Evolutionary conservation across 2,329 filamentous ascomycete genomes (phyloP).

Genomic region (Cladophialophora psammophila): DNA sequence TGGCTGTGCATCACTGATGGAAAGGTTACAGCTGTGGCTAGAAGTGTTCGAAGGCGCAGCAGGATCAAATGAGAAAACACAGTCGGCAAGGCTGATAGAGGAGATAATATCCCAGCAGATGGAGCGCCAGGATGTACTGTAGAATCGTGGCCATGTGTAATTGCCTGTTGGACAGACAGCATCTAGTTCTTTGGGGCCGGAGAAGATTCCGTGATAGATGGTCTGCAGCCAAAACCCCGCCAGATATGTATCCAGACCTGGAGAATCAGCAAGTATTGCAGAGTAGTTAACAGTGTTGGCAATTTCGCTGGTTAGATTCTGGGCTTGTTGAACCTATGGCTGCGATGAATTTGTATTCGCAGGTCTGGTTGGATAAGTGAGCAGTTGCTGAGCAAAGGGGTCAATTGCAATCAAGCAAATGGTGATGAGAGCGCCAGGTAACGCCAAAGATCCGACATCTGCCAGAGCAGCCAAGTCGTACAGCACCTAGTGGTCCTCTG

Average conservation of each 20-base stretch:
- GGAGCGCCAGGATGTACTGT: not conserved
- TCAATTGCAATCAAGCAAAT: not conserved
- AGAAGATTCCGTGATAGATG: not conserved
- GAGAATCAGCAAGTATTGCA: not conserved
- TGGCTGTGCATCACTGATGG: not conserved
- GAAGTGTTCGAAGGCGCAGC: not conserved
- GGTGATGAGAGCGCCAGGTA: not conserved
- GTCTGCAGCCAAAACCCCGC: not conserved
- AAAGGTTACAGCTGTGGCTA: not conserved
- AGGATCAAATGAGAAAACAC: not conserved
- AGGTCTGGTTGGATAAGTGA: not conserved
- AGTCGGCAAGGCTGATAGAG: not conserved
- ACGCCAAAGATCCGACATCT: not conserved
- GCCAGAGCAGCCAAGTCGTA: not conserved
- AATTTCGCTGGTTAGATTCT: not conserved
- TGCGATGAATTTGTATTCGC: not conserved
- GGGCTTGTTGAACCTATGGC: not conserved
- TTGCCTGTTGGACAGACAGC: not conserved
- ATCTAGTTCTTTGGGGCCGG: not conserved
- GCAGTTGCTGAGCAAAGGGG: conserved; percentile 1
- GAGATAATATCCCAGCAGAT: not conserved
- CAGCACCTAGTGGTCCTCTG: not conserved
- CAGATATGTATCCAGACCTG: not conserved
- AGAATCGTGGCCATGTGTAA: not conserved
- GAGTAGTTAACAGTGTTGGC: not conserved